phyloP scores from a whole-genome alignment of 345 rosid genomes.

The Isatis tinctoria region DNA sequence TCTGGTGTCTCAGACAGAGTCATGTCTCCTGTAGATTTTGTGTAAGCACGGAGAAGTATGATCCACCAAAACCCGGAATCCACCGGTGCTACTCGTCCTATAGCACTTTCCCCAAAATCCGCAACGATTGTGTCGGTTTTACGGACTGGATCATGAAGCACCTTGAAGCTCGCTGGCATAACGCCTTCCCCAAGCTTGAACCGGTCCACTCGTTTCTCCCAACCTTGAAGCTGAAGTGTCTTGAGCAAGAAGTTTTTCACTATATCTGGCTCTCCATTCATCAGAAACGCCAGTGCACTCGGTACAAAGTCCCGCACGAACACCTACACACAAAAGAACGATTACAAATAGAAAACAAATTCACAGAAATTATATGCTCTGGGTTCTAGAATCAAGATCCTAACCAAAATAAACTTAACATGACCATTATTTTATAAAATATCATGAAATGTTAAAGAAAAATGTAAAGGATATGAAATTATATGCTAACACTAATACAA shows the following conservation, averaged over 20 bases:
- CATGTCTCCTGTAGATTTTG: conserved; percentile 67
- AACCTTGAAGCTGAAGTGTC: conserved; percentile 70
- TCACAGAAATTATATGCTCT: neutral
- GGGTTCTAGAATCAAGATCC: neutral
- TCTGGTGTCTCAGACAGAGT: conserved; percentile 60
- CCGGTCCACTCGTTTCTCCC: conserved; percentile 67
- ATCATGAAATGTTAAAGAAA: too few relatives aligned
- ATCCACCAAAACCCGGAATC: conserved; percentile 93
- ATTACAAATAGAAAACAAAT: neutral
- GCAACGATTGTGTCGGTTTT: conserved; percentile 59
- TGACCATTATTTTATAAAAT: neutral
- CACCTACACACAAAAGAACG: conserved; percentile 37
- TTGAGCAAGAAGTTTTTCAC: conserved; percentile 72
- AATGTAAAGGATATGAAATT: too few relatives aligned
- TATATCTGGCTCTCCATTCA: conserved; percentile 73
- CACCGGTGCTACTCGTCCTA: conserved; percentile 80
- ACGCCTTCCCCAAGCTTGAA: conserved; percentile 82
- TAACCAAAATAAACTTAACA: neutral
- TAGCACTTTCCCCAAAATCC: conserved; percentile 76
- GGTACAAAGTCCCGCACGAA: conserved; percentile 83
- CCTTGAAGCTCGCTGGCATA: conserved; percentile 85
- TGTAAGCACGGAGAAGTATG: conserved; percentile 77
- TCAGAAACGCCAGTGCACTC: conserved; percentile 70
- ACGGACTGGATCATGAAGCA: conserved; percentile 64
- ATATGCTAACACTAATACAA: neutral